A percentile compares a stretch with the other conserved stretches of the same genome.
These are phyloP conservation scores for Phytopythium oedochilum DNA, from an alignment of 352 stramenopile species.

Conservation along the genomic window DNA sequence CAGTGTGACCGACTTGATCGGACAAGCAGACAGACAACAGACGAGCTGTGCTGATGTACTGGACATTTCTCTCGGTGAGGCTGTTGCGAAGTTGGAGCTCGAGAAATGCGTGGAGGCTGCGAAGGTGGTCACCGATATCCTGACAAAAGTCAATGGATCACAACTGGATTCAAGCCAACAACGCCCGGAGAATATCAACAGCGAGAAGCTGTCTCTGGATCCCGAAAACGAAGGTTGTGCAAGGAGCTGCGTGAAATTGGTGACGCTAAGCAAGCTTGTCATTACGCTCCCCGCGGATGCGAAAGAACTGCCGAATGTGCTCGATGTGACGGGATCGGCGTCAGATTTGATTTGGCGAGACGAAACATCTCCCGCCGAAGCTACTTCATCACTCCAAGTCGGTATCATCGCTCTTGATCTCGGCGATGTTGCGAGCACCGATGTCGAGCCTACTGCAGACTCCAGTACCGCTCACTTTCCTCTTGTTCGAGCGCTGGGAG, in stretches of 20 bases:
- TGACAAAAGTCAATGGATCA: background rate
- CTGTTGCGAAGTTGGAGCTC: slow-evolving; percentile 18
- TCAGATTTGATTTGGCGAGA: slow-evolving; percentile 16
- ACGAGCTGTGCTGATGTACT: slow-evolving; percentile 17
- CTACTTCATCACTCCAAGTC: slow-evolving; percentile 14
- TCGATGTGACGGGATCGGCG: slow-evolving; percentile 1
- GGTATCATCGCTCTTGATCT: slow-evolving; percentile 1
- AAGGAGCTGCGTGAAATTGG: background rate
- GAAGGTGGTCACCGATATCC: slow-evolving; percentile 13
- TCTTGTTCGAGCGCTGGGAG: background rate
- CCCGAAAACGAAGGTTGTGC: background rate
- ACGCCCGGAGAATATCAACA: no score
- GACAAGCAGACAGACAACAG: slow-evolving; percentile 6
- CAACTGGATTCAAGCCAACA: background rate
- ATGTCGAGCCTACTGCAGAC: background rate
- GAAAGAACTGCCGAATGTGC: background rate
- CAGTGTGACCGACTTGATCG: slow-evolving; percentile 3
- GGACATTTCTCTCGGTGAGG: slow-evolving; percentile 29
- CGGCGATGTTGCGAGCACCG: background rate
- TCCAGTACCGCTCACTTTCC: background rate
- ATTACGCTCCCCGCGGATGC: background rate
- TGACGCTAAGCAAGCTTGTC: background rate
- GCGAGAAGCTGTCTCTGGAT: background rate
- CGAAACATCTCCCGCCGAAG: slow-evolving; percentile 7
- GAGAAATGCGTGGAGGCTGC: slow-evolving; percentile 18